Percentiles rank a stretch among this genome's conserved stretches.
phyloP scores from a whole-genome alignment of 139 green algal species.

The Picochlorum costavermella region DNA sequence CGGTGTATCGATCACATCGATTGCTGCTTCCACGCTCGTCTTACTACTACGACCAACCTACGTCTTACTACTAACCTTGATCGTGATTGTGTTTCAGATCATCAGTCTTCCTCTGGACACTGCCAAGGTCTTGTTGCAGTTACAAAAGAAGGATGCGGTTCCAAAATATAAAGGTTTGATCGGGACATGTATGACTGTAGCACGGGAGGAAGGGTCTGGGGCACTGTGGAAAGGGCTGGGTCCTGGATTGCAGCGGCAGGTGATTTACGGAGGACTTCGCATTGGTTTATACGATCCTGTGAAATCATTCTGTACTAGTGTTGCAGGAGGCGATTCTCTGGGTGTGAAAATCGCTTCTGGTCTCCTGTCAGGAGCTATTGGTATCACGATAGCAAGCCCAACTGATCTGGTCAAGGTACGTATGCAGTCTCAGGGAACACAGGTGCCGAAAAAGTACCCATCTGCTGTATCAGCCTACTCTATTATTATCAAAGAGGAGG shows the following conservation, averaged over 20 bases:
- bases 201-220: slow-evolving; percentile 75
- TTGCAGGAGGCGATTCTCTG: slow-evolving; percentile 67
- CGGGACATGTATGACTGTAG: slow-evolving; percentile 82
- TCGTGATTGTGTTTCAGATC: slow-evolving; percentile 54
- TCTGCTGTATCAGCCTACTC: slow-evolving; percentile 78
- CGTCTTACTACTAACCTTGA: background rate
- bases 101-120: slow-evolving; percentile 87
- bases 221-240: slow-evolving; percentile 92
- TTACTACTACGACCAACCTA: too few species aligned
- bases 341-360: slow-evolving; percentile 87
- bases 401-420: slow-evolving; percentile 97
- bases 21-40: too few species aligned
- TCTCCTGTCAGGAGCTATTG: slow-evolving; percentile 82
- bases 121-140: slow-evolving; percentile 91
- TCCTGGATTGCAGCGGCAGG: slow-evolving; percentile 89
- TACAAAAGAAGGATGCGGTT: slow-evolving; percentile 54
- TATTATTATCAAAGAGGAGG: slow-evolving; percentile 90
- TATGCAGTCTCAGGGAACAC: slow-evolving; percentile 88
- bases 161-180: slow-evolving; percentile 80
- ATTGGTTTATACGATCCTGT: slow-evolving; percentile 98
- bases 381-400: slow-evolving; percentile 77
- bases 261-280: slow-evolving; percentile 88
- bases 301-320: slow-evolving; percentile 74
- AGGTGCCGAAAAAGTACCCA: slow-evolving; percentile 71
- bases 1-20: too few species aligned